phyloP scores from a whole-genome alignment of 345 rosid genomes.

The Populus pruinosa region DNA sequence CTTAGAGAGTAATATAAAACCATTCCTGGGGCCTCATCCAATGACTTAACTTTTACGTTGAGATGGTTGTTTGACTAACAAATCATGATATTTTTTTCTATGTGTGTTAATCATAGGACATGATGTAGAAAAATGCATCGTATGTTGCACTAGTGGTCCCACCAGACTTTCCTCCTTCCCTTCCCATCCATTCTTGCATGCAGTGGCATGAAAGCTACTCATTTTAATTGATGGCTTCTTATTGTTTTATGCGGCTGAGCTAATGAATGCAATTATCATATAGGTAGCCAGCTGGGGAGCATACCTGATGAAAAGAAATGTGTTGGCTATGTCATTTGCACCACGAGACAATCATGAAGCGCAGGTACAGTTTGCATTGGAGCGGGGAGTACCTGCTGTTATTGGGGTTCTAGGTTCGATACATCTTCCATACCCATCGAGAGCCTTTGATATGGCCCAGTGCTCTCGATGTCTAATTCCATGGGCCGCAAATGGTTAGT shows the following conservation, averaged over 20 bases:
- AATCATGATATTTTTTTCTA: neutral
- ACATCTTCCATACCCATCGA: constrained; percentile 80
- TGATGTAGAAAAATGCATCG: neutral
- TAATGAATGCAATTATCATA: constrained; percentile 8
- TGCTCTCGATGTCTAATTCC: constrained; percentile 96
- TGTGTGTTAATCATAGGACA: neutral
- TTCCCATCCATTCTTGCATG: neutral
- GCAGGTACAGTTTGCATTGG: constrained; percentile 98
- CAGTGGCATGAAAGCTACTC: neutral
- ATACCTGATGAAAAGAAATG: constrained; percentile 78
- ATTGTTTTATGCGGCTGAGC: neutral
- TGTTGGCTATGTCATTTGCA: constrained; percentile 89
- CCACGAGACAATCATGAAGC: constrained; percentile 97
- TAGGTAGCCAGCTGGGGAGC: constrained; percentile 99
- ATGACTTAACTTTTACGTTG: too few species aligned
- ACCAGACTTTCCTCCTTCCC: neutral
- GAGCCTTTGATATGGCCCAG: constrained; percentile 98
- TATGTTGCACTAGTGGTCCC: neutral
- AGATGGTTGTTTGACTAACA: too few species aligned
- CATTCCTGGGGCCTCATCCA: too few species aligned
- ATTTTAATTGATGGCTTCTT: neutral
- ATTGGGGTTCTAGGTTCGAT: constrained; percentile 92
- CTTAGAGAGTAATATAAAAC: too few species aligned
- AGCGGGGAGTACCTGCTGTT: constrained; percentile 91
- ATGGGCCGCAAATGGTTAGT: constrained; percentile 79